Base-by-base conservation (phyloP, 208 protist genomes). In the Ichthyophonus hoferi region DNA sequence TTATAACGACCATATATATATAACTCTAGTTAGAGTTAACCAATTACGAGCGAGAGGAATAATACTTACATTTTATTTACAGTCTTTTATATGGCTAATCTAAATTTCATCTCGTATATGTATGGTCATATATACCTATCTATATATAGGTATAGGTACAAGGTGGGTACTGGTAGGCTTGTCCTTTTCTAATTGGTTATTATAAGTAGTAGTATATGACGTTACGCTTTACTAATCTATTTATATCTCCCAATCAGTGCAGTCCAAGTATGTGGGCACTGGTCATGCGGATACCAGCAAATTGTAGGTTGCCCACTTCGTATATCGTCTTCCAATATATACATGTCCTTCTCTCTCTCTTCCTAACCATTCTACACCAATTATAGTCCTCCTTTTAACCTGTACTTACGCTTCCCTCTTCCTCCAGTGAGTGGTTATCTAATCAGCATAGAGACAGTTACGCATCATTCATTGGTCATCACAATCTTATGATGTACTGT, bases 391-490 rank as follows among this genome's bases (percentile, higher is more conserved):
- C 42, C 1, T 2, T 84, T 1, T 2, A 1, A 38, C 84, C 43
- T 33, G 33, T 31, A 40, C 17, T 1, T 40, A 35, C 34, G 33
- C 40, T n/a, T n/a, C 31, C 37, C 7, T 76, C 38, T 43, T 31
- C 87, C 17, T 43, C 38, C 38, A 90, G 88, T 81, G 88, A 90
- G 39, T 90, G 88, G 88, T 42, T 90, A 31, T 40, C 7, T 33
- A 90, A 90, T 50, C 88, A 90, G 79, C 88, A 88, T n/a, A 38
- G 88, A 34, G 88, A 90, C 88, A 83, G 31, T 3, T 79, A 81
- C 14, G 88, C 88, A 37, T 90, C 88, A 43, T 88, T 42, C 83
- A 88, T 90, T n/a, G 83, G 88, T 42, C 88, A 90, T 58, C 88
- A 38, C 50, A 90, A 90, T 40, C 76, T 90, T 1, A 1, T 87